Percentiles rank a stretch among this genome's conserved stretches.
These are phyloP conservation scores for Fennellomyces sp. DNA, from an alignment of 371 early-diverging fungal genomes.

Conservation along the genomic window DNA sequence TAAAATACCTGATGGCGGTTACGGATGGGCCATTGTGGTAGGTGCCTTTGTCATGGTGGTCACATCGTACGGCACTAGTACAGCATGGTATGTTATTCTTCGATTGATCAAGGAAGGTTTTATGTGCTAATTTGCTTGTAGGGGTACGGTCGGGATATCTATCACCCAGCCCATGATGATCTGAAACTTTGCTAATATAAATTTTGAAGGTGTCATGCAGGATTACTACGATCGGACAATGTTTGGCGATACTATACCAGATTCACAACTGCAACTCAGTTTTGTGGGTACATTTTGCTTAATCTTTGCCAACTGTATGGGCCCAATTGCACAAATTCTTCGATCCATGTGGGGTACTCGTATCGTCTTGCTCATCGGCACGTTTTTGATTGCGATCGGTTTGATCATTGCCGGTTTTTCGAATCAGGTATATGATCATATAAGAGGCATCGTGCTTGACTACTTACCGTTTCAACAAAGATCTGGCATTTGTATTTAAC, in stretches of 20 bases:
- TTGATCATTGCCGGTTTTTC: slow-evolving; percentile 38
- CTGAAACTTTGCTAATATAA: neutral
- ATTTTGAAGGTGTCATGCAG: slow-evolving; percentile 30
- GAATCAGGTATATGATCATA: slow-evolving; percentile 7
- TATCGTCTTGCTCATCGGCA: slow-evolving; percentile 28
- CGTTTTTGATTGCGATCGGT: slow-evolving; percentile 25
- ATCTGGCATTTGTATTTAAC: slow-evolving; percentile 73
- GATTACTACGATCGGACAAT: slow-evolving; percentile 23
- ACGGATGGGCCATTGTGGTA: slow-evolving; percentile 62
- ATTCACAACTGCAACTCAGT: slow-evolving; percentile 28
- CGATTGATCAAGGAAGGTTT: neutral
- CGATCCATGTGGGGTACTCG: slow-evolving; percentile 23
- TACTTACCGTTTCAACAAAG: neutral
- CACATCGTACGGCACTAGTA: slow-evolving; percentile 46
- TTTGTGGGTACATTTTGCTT: slow-evolving; percentile 41
- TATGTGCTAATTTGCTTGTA: neutral
- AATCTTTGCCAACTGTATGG: slow-evolving; percentile 26
- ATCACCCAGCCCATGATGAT: neutral
- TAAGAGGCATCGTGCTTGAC: neutral
- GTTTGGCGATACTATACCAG: slow-evolving; percentile 13
- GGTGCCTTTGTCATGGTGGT: slow-evolving; percentile 58
- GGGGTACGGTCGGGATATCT: neutral
- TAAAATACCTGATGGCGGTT: slow-evolving; percentile 45
- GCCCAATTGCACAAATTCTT: slow-evolving; percentile 36
- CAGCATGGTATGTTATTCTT: slow-evolving; percentile 25